Evolutionary conservation across 352 stramenopile genomes (phyloP).

Genomic region (Halophytophthora polymorphica): DNA sequence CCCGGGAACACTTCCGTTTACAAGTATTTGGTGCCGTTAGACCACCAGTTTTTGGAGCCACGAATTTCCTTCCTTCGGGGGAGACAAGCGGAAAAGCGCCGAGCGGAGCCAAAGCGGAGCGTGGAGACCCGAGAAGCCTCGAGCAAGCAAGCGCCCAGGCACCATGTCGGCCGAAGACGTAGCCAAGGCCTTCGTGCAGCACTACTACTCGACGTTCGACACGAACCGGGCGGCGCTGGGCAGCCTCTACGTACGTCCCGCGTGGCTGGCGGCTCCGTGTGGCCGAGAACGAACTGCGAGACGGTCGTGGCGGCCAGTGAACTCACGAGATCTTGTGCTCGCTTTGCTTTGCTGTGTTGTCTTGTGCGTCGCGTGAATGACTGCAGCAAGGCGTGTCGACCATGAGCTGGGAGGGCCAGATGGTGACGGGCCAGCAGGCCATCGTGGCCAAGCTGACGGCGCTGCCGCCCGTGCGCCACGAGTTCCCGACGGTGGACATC

Average conservation of each 20-base stretch:
- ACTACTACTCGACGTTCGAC: slow-evolving; percentile 89
- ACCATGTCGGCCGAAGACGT: slow-evolving; percentile 84
- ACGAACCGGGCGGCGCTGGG: slow-evolving; percentile 68
- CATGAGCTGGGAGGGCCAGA: slow-evolving; percentile 77
- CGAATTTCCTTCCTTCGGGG: slow-evolving; percentile 4
- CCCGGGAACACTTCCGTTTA: no score
- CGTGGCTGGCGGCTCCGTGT: background rate
- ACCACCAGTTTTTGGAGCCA: slow-evolving; percentile 15
- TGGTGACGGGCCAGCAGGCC: slow-evolving; percentile 66
- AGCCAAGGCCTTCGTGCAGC: slow-evolving; percentile 82
- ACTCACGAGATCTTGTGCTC: no score
- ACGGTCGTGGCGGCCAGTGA: no score
- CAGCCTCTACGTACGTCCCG: slow-evolving; percentile 73
- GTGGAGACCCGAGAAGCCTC: slow-evolving; percentile 4
- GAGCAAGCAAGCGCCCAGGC: no score
- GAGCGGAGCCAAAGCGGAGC: slow-evolving; percentile 7
- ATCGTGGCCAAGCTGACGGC: slow-evolving; percentile 90
- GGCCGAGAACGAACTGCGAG: no score
- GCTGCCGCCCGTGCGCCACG: slow-evolving; percentile 70
- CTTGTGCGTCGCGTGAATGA: slow-evolving; percentile 5
- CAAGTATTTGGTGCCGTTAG: no score
- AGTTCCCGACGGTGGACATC: slow-evolving; percentile 90
- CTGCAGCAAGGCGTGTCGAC: slow-evolving; percentile 68
- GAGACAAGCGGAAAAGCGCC: slow-evolving; percentile 10
- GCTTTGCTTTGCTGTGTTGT: background rate